Base-by-base conservation (phyloP, 1,284 basidiomycete genomes). In the Kalmanozyma brasiliensis region DNA sequence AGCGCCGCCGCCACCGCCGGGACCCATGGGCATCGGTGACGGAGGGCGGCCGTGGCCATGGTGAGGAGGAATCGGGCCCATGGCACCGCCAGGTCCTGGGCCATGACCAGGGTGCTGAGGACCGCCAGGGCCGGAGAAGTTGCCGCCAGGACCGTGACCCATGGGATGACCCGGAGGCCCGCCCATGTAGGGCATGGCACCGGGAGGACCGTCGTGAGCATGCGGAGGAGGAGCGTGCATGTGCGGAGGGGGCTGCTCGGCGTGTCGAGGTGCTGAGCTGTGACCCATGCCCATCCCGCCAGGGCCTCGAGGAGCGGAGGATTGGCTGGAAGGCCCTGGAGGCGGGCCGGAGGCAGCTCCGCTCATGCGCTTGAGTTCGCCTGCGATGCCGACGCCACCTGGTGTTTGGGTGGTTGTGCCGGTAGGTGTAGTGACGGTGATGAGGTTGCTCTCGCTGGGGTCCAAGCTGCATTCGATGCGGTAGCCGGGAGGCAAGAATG, bases 401-500 rank as follows among this genome's bases (percentile, higher is more conserved):
- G 84, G 84, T 8, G 86, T 84, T 60, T 87, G 85, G 13, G 91
- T 90, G 29, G 79, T 81, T 8, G 89, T 92, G 40, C 94, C 94
- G 56, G 88, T 86, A 19, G 94, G 94, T 1, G 95, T 98, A 8
- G 93, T 97, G 76, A 98, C 95, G 17, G 91, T 94, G 84, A 98
- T 98, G 55, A 89, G 87, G 77, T 90, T 90, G 49, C 89, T 86
- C 76, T 92, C 88, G 52, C 72, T 67, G 11, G 76, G 79, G 38
- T 81, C 79, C 37, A 73, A 86, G 60, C 90, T 89, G 82, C 94
- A 90, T 78, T 98, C 94, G 82, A 98, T 98, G 67, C 93, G 90
- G 84, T 98, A 98, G 32, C 95, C 95, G 20, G 91, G 88, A 0
- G 96, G 96, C 2, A 98, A 88, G 84, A 98, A 98, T 3, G 95